A percentile compares a stretch with the other conserved stretches of the same genome.
phyloP scores from a whole-genome alignment of 768 basidiomycete species.

The Psilocybe tampanensis region DNA sequence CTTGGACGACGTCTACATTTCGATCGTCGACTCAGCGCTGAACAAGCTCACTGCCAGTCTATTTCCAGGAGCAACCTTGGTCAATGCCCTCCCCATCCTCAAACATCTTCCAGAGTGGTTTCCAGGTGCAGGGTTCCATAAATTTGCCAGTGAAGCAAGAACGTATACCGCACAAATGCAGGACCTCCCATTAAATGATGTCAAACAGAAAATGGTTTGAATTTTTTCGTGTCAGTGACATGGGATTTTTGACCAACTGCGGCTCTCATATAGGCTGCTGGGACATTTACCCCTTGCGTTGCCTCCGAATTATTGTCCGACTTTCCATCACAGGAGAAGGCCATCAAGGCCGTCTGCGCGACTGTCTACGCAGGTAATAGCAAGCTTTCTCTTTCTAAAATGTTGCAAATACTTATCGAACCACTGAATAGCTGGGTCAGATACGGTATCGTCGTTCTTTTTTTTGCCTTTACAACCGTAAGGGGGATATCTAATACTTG shows the following conservation, averaged over 20 bases:
- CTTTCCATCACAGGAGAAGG: not conserved
- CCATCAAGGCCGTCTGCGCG: conserved; percentile 6
- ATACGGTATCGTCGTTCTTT: conserved; percentile 7
- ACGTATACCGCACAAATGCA: conserved; percentile 3
- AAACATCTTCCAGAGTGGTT: conserved; percentile 15
- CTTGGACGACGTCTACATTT: conserved; percentile 12
- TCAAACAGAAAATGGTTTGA: conserved; percentile 6
- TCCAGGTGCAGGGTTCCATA: conserved; percentile 8
- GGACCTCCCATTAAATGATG: conserved; percentile 12
- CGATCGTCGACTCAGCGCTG: conserved; percentile 1
- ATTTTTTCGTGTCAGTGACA: not conserved
- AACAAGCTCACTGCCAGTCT: not conserved
- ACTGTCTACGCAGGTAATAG: conserved; percentile 17
- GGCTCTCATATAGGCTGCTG: not conserved
- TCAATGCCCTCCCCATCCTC: conserved; percentile 15
- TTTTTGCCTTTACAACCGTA: not conserved
- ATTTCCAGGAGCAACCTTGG: conserved; percentile 13
- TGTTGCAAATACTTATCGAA: not conserved
- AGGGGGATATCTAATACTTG: not conserved
- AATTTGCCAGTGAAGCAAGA: conserved; percentile 3
- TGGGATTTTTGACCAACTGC: too few species aligned
- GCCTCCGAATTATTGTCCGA: conserved; percentile 6
- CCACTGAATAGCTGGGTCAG: conserved; percentile 2
- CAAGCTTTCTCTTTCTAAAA: not conserved
- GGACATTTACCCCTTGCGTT: not conserved